Conservation (phyloP, 2,329 filamentous ascomycete species). For the Xylariaceae sp. region DNA sequence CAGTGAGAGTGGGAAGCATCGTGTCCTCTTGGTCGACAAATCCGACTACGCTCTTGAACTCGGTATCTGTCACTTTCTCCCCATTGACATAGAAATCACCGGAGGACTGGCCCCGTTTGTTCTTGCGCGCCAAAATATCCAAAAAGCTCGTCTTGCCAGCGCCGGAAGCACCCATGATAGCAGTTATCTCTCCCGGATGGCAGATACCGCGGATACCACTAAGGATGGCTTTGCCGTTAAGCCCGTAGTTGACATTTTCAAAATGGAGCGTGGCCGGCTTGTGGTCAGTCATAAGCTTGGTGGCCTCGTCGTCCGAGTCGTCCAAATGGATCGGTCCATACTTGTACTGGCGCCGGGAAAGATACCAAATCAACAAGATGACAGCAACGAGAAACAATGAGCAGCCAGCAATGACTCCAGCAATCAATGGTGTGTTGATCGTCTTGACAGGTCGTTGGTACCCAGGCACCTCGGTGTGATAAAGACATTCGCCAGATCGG, state of each 20-base stretch:
- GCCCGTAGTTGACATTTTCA: conserved; percentile 78
- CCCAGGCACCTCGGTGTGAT: conserved; percentile 88
- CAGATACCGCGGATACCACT: conserved; percentile 78
- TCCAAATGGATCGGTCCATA: conserved; percentile 79
- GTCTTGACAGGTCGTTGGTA: conserved; percentile 85
- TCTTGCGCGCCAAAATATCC: conserved; percentile 93
- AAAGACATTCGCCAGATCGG: conserved; percentile 85
- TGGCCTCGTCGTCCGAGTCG: conserved; percentile 83
- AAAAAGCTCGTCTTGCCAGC: conserved; percentile 97
- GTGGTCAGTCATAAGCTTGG: conserved; percentile 86
- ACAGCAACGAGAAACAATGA: conserved; percentile 86
- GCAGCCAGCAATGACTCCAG: conserved; percentile 82
- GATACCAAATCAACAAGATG: conserved; percentile 81
- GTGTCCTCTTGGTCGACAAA: conserved; percentile 99
- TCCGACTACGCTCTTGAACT: conserved; percentile 89
- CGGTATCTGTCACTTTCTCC: conserved; percentile 77
- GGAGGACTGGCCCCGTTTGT: conserved; percentile 76
- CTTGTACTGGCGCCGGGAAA: conserved; percentile 69
- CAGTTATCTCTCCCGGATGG: conserved; percentile 91
- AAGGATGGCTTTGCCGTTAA: conserved; percentile 87
- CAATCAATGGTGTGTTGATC: conserved; percentile 96
- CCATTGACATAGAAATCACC: conserved; percentile 94
- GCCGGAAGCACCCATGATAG: conserved; percentile 97
- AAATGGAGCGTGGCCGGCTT: conserved; percentile 88
- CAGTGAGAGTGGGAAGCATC: conserved; percentile 90